Evolutionary conservation across 306 rosid genomes (phyloP).

Genomic region (Sechiopsis laciniata): DNA sequence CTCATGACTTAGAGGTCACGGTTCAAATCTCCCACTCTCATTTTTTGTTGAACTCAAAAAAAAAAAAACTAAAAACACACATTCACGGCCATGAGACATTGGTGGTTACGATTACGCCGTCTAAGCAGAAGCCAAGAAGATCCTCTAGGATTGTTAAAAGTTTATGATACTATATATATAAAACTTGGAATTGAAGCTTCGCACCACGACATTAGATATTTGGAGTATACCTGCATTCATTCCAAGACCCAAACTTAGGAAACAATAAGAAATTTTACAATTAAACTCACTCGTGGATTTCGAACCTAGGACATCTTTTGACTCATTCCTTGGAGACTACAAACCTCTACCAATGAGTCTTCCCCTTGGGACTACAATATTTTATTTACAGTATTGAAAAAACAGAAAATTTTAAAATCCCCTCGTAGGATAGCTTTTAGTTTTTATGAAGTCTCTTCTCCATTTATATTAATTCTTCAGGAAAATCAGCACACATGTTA

Average conservation of each 20-base stretch:
- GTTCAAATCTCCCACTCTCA: too few relatives aligned
- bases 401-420: neutral
- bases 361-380: neutral
- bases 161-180: neutral
- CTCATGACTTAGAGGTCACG: too few relatives aligned
- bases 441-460: neutral
- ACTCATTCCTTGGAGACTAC: too few relatives aligned
- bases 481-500: neutral
- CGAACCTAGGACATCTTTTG: too few relatives aligned
- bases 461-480: neutral
- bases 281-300: too few relatives aligned
- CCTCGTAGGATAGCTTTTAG: neutral
- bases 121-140: neutral
- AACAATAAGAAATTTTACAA: too few relatives aligned
- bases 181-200: too few relatives aligned
- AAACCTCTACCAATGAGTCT: too few relatives aligned
- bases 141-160: neutral
- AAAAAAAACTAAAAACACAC: neutral
- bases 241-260: too few relatives aligned
- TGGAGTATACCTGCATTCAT: too few relatives aligned
- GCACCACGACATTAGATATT: too few relatives aligned
- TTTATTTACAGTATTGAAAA: neutral
- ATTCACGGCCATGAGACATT: neutral
- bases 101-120: neutral
- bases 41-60: neutral